A percentile compares a stretch with the other conserved stretches of the same genome.
Evolutionary conservation across 108 stramenopile genomes (phyloP).

Genomic region (Conticribra guillardii): DNA sequence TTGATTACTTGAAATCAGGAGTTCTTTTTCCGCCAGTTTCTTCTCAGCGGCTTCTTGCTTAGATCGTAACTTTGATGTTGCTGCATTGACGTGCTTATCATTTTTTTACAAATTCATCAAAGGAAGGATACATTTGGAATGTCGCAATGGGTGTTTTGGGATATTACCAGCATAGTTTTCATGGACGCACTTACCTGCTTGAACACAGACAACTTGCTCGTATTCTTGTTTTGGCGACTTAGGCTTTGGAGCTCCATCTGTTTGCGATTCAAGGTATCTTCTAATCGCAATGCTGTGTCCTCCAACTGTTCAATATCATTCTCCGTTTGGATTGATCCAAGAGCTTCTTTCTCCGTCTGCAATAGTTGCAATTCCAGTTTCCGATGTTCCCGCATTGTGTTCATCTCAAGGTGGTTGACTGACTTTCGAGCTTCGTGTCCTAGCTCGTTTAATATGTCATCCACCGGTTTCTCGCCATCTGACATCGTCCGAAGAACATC

Average conservation of each 20-base stretch:
- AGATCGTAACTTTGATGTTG: constrained; percentile 10
- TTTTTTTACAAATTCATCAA: not conserved
- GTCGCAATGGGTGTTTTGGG: not conserved
- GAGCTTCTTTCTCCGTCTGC: constrained; percentile 3
- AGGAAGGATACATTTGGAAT: not conserved
- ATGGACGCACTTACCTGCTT: constrained; percentile 11
- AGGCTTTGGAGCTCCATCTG: constrained; percentile 48
- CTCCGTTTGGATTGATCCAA: not conserved
- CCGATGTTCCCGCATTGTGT: constrained; percentile 1
- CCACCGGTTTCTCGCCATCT: constrained; percentile 2
- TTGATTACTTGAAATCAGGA: constrained; percentile 6
- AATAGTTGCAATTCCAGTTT: constrained; percentile 16
- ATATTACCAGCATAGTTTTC: not conserved
- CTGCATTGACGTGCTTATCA: constrained; percentile 23
- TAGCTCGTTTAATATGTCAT: constrained; percentile 5
- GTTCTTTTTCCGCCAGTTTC: constrained; percentile 16
- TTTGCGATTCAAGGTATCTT: constrained; percentile 45
- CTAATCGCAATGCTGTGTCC: constrained; percentile 35
- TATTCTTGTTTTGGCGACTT: not conserved
- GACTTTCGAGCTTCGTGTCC: constrained; percentile 7
- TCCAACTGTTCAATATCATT: constrained; percentile 11
- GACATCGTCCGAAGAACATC: not conserved
- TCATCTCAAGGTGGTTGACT: constrained; percentile 9
- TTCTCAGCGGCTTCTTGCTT: constrained; percentile 12
- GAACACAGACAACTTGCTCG: constrained; percentile 7